Evolutionary conservation across 345 rosid genomes (phyloP).

Genomic region (Iberis pinnata): DNA sequence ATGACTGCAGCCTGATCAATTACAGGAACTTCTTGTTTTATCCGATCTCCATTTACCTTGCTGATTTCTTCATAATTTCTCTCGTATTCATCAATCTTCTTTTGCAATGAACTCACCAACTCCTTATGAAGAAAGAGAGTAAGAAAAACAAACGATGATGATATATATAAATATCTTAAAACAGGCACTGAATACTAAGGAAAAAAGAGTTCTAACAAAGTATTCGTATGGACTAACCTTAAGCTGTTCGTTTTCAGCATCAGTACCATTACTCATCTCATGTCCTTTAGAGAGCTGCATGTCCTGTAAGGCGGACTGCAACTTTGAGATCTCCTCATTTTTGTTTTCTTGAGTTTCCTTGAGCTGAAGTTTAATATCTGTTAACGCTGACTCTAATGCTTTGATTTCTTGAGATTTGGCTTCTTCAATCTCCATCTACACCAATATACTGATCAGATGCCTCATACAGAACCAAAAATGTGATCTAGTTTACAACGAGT

Average conservation of each 20-base stretch:
- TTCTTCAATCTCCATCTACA: constrained; percentile 68
- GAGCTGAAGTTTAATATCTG: constrained; percentile 42
- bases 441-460: constrained; percentile 20
- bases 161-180: constrained; percentile 7
- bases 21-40: constrained; percentile 49
- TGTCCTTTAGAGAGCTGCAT: constrained; percentile 48
- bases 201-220: constrained; percentile 10
- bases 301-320: constrained; percentile 42
- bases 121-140: constrained; percentile 31
- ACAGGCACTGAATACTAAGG: not conserved
- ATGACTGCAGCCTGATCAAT: constrained; percentile 49
- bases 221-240: constrained; percentile 43
- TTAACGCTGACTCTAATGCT: constrained; percentile 34
- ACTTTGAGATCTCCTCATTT: constrained; percentile 42
- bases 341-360: constrained; percentile 52
- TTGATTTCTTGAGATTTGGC: constrained; percentile 36
- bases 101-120: constrained; percentile 61
- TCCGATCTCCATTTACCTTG: constrained; percentile 34
- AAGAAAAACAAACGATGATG: constrained; percentile 2
- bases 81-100: constrained; percentile 63
- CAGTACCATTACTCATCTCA: constrained; percentile 52
- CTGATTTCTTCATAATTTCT: constrained; percentile 63
- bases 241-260: constrained; percentile 75
- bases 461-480: constrained; percentile 22
- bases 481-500: not conserved